Percentiles rank a stretch among this genome's conserved stretches.
phyloP scores from a whole-genome alignment of 2,329 filamentous ascomycete species.

The Fusarium concolor region DNA sequence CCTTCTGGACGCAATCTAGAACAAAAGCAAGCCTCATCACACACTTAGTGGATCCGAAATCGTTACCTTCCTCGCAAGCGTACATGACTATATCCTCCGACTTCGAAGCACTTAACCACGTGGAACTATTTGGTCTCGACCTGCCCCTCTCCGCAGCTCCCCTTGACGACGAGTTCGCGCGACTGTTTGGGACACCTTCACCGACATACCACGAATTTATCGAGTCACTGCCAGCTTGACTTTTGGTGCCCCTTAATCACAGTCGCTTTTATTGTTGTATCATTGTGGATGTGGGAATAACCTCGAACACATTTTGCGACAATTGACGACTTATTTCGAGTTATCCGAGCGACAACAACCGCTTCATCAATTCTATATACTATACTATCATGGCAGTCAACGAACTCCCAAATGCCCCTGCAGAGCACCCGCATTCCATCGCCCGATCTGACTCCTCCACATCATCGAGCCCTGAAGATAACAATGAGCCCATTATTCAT shows the following conservation, averaged over 20 bases:
- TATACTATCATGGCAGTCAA: conserved; percentile 40
- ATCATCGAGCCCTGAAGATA: conserved; percentile 50
- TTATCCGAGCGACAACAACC: background rate
- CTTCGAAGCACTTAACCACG: conserved; percentile 41
- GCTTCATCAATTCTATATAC: background rate
- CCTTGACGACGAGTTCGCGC: conserved; percentile 20
- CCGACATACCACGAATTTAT: conserved; percentile 14
- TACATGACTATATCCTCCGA: conserved; percentile 17
- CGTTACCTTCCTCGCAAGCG: conserved; percentile 26
- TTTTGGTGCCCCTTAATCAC: background rate
- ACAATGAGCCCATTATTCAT: conserved; percentile 57
- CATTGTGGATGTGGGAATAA: conserved; percentile 26
- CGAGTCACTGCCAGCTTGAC: background rate
- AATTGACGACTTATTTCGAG: conserved; percentile 18
- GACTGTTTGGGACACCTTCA: conserved; percentile 14
- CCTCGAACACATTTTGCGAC: conserved; percentile 11
- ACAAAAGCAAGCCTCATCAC: conserved; percentile 31
- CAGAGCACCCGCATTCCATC: conserved; percentile 49
- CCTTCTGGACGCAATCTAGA: conserved; percentile 35
- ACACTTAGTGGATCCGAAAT: conserved; percentile 38
- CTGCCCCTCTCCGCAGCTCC: conserved; percentile 19
- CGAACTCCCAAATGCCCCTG: conserved; percentile 41
- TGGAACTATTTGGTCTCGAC: conserved; percentile 43
- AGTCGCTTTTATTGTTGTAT: conserved; percentile 6
- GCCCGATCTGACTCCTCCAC: conserved; percentile 54